A percentile compares a stretch with the other conserved stretches of the same genome.
Conservation (phyloP, 495 filamentous ascomycete species). For the Penicillium arizonense region DNA sequence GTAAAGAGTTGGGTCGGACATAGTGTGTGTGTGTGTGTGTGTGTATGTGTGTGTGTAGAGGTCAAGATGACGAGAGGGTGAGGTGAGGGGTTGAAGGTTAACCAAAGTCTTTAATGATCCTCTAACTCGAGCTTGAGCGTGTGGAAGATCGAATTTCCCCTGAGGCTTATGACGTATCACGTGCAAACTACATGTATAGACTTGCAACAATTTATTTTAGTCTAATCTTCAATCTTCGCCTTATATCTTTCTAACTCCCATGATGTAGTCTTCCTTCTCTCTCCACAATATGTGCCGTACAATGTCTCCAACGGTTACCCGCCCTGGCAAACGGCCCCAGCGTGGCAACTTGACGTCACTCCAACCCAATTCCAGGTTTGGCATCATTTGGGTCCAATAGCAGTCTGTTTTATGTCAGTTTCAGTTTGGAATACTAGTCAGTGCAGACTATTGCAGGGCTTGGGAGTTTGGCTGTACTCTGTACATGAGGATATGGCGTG, state of each 20-base stretch:
- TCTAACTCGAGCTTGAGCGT: neutral
- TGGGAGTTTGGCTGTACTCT: no score
- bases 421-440: neutral
- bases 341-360: slow-evolving; percentile 33
- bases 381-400: neutral
- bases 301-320: slow-evolving; percentile 2
- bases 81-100: neutral
- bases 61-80: neutral
- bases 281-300: slow-evolving; percentile 3
- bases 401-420: neutral
- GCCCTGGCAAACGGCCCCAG: neutral
- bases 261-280: slow-evolving; percentile 5
- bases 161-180: slow-evolving; percentile 14
- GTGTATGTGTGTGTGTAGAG: neutral
- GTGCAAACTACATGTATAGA: neutral
- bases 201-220: neutral
- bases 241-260: neutral
- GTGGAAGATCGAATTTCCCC: slow-evolving; percentile 9
- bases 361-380: slow-evolving; percentile 6
- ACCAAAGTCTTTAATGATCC: neutral
- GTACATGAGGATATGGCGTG: no score
- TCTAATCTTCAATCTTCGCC: neutral
- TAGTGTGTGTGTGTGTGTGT: slow-evolving; percentile 10
- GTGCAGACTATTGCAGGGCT: neutral
- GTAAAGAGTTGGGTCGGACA: slow-evolving; percentile 76